phyloP scores from a whole-genome alignment of 73 alveolate species.

The Halteria grandinella region DNA sequence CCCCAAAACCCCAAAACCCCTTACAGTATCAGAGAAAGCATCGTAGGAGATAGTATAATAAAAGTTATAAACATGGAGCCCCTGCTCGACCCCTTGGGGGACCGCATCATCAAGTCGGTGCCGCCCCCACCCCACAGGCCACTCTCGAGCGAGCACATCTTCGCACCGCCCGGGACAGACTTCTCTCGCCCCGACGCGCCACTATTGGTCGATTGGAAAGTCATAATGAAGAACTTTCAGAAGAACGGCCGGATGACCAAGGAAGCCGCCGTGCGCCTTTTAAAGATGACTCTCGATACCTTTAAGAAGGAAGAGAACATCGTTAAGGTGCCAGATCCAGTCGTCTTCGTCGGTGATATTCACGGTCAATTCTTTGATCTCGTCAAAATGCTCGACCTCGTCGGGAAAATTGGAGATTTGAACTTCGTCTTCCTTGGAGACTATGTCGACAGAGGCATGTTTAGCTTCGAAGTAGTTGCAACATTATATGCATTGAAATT shows the following conservation, averaged over 20 bases:
- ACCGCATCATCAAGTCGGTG: constrained; percentile 40
- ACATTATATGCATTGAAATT: constrained; percentile 65
- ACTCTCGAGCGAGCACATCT: constrained; percentile 16
- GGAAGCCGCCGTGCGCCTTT: background rate
- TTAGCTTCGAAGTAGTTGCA: constrained; percentile 73
- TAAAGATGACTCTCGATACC: constrained; percentile 2
- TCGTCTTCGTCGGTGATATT: constrained; percentile 68
- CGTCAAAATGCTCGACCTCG: constrained; percentile 37
- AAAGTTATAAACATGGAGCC: constrained; percentile 47
- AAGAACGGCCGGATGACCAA: background rate
- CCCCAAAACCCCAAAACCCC: no score
- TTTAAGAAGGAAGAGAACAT: constrained; percentile 54
- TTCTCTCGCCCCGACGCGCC: background rate
- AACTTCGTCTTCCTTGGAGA: constrained; percentile 79
- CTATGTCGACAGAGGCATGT: constrained; percentile 85
- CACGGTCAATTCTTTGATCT: constrained; percentile 79
- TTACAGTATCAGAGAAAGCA: no score
- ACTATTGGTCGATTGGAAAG: constrained; percentile 17
- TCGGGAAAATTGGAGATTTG: constrained; percentile 11
- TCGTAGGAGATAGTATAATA: no score
- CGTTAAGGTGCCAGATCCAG: constrained; percentile 35
- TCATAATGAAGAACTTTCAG: background rate
- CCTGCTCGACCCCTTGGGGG: constrained; percentile 56
- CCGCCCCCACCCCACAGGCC: constrained; percentile 63
- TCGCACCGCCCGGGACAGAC: background rate